Conservation (phyloP, 2,329 filamentous ascomycete species). For the Aspergillus tanneri region DNA sequence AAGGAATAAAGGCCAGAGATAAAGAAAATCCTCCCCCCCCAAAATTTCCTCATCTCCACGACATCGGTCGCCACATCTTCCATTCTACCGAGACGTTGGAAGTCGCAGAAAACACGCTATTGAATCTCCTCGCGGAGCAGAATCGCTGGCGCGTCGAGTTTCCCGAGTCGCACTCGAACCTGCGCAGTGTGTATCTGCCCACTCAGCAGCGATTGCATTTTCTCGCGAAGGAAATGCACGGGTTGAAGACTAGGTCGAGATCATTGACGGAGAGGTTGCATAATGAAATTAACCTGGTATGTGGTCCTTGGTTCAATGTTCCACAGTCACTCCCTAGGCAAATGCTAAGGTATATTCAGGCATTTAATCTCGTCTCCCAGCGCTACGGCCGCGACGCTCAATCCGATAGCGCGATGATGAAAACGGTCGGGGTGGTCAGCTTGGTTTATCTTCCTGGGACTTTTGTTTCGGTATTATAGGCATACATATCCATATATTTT, state of each 20-base stretch:
- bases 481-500: too few species aligned
- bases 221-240: slow-evolving; percentile 28
- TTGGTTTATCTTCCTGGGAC: slow-evolving; percentile 31
- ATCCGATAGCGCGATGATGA: slow-evolving; percentile 32
- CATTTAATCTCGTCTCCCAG: slow-evolving; percentile 36
- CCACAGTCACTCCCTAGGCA: background rate
- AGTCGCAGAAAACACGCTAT: slow-evolving; percentile 30
- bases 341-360: slow-evolving; percentile 16
- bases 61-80: slow-evolving; percentile 34
- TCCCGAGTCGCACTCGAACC: background rate
- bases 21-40: slow-evolving; percentile 5
- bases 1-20: slow-evolving; percentile 12
- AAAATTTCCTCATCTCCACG: slow-evolving; percentile 30
- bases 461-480: slow-evolving; percentile 32
- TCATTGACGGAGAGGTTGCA: slow-evolving; percentile 31
- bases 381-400: slow-evolving; percentile 23
- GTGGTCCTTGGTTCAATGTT: background rate
- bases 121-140: slow-evolving; percentile 24
- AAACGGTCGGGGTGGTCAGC: slow-evolving; percentile 29
- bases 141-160: slow-evolving; percentile 13
- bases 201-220: slow-evolving; percentile 14
- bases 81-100: slow-evolving; percentile 35
- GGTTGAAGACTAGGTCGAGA: slow-evolving; percentile 26
- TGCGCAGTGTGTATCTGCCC: background rate
- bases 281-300: slow-evolving; percentile 38